Evolutionary conservation across 2,329 filamentous ascomycete species (phyloP), one percentile per base, ranked within the genome.

Genomic region (Pseudogymnoascus sp.): DNA sequence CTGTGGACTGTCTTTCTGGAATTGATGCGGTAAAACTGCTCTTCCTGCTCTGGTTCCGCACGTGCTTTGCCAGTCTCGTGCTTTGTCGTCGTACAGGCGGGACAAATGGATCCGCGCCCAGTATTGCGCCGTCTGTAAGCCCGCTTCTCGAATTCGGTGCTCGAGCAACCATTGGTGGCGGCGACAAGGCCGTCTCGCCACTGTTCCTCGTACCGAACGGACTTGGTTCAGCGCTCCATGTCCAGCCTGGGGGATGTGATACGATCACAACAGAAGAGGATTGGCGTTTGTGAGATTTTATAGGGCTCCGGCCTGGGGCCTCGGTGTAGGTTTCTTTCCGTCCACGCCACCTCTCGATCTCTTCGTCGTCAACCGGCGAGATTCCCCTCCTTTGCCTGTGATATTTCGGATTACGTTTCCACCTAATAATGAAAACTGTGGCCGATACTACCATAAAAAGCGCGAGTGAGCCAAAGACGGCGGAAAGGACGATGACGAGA

Each of bases 141-240:
- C 85, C 85, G 1, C 79, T 79, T 18, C 85, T 77, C n/a, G 85
- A 78, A 68, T 88, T 88, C 11, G 85, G 85, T 5, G 85, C 85
- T 59, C 80, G 77, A 11, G 84, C 84, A 28, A 85, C 75, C 8
- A 85, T 79, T 0, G 83, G 79, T 2, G 81, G 69, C 6, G 60
- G 67, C 44, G 44, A 53, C n/a, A 53, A 31, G 8, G 44, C 44
- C 44, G 44, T 53, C 23, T 31, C 16, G 66, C 36, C 21, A 63
- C 59, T 42, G 62, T 63, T n/a, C 70, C 76, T 74, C 67, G 76
- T 71, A 42, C 70, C 67, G 59, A 68, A 60, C 40, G 69, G 61
- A 53, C 44, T 38, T 12, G 63, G 53, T 7, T 63, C 37, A 21
- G 40, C 34, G 31, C 25, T 63, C 53, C 25, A 61, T 18, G 62